Evolutionary conservation across 1,284 basidiomycete species (phyloP).

Genomic region (Leucoagaricus sp.): DNA sequence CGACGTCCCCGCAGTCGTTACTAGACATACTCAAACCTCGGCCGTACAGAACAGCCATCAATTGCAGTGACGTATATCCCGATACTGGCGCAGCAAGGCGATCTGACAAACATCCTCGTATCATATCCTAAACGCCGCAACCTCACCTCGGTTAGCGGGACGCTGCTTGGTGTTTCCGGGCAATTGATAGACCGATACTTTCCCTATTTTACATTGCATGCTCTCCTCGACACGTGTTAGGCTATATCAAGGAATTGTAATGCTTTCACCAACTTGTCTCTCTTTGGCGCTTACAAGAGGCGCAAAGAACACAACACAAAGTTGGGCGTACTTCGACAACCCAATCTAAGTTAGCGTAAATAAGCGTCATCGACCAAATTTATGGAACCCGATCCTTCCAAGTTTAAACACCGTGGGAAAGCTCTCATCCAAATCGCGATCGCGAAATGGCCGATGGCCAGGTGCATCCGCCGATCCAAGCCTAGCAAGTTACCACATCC

Average conservation of each 20-base stretch:
- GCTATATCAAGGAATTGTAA: not conserved
- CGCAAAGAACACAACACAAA: too few relatives aligned
- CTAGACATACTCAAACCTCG: not conserved
- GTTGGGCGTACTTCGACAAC: not conserved
- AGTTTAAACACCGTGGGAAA: slow-evolving; percentile 3
- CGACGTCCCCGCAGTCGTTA: not conserved
- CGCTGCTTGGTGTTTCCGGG: not conserved
- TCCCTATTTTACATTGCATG: not conserved
- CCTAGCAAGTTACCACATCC: not conserved
- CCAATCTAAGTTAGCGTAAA: not conserved
- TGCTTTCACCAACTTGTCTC: not conserved
- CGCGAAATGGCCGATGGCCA: not conserved
- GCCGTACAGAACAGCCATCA: not conserved
- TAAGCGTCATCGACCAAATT: not conserved
- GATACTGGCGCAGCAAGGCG: not conserved
- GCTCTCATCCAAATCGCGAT: slow-evolving; percentile 3
- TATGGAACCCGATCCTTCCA: slow-evolving; percentile 1
- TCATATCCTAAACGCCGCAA: not conserved
- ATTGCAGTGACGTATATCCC: not conserved
- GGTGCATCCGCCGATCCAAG: not conserved
- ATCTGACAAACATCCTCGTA: not conserved
- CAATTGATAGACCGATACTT: not conserved
- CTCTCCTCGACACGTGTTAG: not conserved
- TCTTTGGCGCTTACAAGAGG: not conserved
- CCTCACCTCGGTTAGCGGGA: slow-evolving; percentile 7